A percentile compares a stretch with the other conserved stretches of the same genome.
Evolutionary conservation across 1,284 basidiomycete species (phyloP).

Genomic region (Cutaneotrichosporon mucoides): DNA sequence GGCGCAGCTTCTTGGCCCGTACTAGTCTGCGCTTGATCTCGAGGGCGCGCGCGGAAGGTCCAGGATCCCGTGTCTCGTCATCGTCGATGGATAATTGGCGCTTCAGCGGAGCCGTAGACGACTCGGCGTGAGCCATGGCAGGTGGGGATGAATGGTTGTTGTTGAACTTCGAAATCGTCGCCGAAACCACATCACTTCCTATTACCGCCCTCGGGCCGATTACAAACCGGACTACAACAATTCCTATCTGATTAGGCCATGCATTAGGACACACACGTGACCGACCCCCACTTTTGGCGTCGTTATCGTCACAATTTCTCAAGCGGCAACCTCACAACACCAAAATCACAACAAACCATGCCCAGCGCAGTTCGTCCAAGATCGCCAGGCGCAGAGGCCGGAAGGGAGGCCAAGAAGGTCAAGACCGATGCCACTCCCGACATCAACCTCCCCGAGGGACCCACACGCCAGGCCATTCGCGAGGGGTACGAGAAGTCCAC

Average conservation of each 20-base stretch:
- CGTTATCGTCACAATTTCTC: neutral
- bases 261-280: neutral
- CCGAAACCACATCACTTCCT: too few relatives aligned
- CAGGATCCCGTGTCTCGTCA: neutral
- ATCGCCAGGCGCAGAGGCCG: conserved; percentile 18
- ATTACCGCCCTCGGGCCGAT: too few relatives aligned
- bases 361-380: conserved; percentile 27
- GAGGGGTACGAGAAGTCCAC: conserved; percentile 58
- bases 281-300: conserved; percentile 4
- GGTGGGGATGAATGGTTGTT: neutral
- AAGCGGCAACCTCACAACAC: neutral
- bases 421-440: conserved; percentile 17
- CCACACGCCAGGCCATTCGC: conserved; percentile 21
- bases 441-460: conserved; percentile 29
- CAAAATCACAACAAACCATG: conserved; percentile 20
- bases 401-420: conserved; percentile 26
- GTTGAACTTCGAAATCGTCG: neutral
- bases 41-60: conserved; percentile 1
- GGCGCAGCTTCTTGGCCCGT: conserved; percentile 36
- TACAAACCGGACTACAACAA: too few relatives aligned
- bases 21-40: conserved; percentile 35
- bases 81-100: conserved; percentile 1
- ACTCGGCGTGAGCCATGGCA: conserved; percentile 3
- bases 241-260: too few relatives aligned
- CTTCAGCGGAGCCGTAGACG: conserved; percentile 2